Evolutionary conservation across 2,329 filamentous ascomycete species (phyloP).

Genomic region (Proliferodiscus dingleyae): DNA sequence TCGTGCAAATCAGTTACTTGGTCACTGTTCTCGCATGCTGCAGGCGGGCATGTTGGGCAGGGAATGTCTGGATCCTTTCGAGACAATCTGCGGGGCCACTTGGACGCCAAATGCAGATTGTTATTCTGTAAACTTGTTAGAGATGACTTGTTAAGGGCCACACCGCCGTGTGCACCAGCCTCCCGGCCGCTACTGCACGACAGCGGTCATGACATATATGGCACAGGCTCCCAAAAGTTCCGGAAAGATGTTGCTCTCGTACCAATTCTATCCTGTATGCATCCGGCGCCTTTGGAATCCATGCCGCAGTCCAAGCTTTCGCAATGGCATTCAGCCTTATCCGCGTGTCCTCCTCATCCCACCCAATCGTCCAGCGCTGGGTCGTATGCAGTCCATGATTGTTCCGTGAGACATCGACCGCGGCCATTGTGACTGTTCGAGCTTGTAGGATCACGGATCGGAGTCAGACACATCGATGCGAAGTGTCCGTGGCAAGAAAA

Average conservation of each 20-base stretch:
- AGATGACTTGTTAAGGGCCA: slow-evolving; percentile 28
- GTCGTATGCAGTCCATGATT: slow-evolving; percentile 37
- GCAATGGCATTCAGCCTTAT: slow-evolving; percentile 33
- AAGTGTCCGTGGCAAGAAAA: slow-evolving; percentile 12
- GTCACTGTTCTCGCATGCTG: slow-evolving; percentile 12
- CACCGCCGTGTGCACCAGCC: slow-evolving; percentile 25
- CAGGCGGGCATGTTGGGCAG: slow-evolving; percentile 15
- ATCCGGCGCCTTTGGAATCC: slow-evolving; percentile 15
- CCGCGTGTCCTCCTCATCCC: slow-evolving; percentile 36
- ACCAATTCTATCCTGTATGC: slow-evolving; percentile 25
- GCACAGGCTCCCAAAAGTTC: slow-evolving; percentile 10
- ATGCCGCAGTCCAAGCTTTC: slow-evolving; percentile 31
- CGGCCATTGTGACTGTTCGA: slow-evolving; percentile 40
- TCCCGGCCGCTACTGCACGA: slow-evolving; percentile 30
- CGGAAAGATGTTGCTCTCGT: slow-evolving; percentile 23
- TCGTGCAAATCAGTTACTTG: slow-evolving; percentile 21
- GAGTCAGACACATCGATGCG: slow-evolving; percentile 33
- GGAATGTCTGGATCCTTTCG: slow-evolving; percentile 21
- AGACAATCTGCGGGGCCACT: slow-evolving; percentile 25
- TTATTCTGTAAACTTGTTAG: slow-evolving; percentile 29
- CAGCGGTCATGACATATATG: slow-evolving; percentile 20
- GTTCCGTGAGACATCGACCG: slow-evolving; percentile 38
- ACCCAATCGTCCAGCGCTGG: slow-evolving; percentile 40
- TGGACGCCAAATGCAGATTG: slow-evolving; percentile 24
- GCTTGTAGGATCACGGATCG: slow-evolving; percentile 27